Evolutionary conservation across 1,139 yeast species (phyloP), one percentile per base, ranked within the genome.

Genomic region (Zhuliangozyma blackwelliae): DNA sequence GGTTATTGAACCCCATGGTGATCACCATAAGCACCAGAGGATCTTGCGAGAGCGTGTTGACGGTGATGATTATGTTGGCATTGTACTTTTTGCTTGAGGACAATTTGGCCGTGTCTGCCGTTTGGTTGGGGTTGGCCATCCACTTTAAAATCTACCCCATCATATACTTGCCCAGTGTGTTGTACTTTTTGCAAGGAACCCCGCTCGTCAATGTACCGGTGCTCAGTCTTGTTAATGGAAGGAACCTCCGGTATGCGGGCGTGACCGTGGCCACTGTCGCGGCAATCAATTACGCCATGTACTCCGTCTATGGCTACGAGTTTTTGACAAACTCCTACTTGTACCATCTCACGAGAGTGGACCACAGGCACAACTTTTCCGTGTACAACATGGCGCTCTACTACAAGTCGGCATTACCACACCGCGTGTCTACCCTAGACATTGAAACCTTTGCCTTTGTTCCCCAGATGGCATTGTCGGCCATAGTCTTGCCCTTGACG

Each of bases 1-100:
- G 98, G 98, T 67, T 92, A 29, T 68, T 88, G 48, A 92, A 92
- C 57, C 98, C 98, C 10, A 86, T 92, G 94, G 98, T 90, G 0
- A 79, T 85, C 25, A 89, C 96, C 1, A 92, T 92, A 31, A 82
- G 95, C 44, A 89, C 97, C 0, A 67, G 98, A 38, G 98, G 98
- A 1, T 86, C 95, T 16, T 84, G 96, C 0, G 98, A 92, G 55
- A 90, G 97, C 44, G 70, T 92, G 2, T 63, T 92, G 32, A 88
- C 95, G 1, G 90, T 86, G 21, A 66, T 90, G 50, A 75, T 89
- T 3, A 75, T 89, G 72, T 57, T 73, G 10, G 66, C 82, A 31
- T 65, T 86, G 2, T 79, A 76, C 46, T 60, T 48, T 29, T 51
- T 78, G 28, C 41, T 64, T 27, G 55, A 54, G 9, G 59, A 62